phyloP scores from a whole-genome alignment of 139 green algal species.

The Chlamydomonas sp. region DNA sequence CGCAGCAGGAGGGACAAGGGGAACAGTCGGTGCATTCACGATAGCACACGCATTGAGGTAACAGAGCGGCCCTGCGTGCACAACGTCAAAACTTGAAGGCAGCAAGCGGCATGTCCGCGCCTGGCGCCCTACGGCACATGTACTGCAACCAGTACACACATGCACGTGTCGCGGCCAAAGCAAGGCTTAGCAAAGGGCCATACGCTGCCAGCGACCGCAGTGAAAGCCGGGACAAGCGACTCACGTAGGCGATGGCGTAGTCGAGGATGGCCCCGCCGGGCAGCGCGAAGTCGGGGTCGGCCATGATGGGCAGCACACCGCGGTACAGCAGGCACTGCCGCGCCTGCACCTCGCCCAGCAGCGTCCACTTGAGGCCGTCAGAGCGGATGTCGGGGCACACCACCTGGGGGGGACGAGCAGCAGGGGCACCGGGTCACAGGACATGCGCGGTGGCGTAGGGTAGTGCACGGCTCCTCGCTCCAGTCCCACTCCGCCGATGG shows the following conservation, averaged over 20 bases:
- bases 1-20: not conserved
- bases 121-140: no score
- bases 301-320: constrained; percentile 63
- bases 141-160: no score
- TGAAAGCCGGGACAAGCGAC: not conserved
- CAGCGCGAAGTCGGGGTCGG: constrained; percentile 40
- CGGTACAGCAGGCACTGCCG: constrained; percentile 69
- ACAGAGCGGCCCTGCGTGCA: no score
- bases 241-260: constrained; percentile 42
- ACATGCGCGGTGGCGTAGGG: no score
- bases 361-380: constrained; percentile 51
- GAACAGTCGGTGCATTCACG: not conserved
- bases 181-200: no score
- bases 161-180: no score
- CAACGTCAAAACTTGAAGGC: no score
- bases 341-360: constrained; percentile 47
- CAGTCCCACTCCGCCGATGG: no score
- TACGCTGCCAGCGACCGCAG: no score
- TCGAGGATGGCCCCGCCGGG: constrained; percentile 39
- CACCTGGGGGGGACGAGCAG: constrained; percentile 12
- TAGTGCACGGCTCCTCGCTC: no score
- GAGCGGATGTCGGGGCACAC: constrained; percentile 31
- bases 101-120: no score
- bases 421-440: not conserved
- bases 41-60: not conserved